phyloP scores from a whole-genome alignment of 139 green algal species.

The Parachlorella kessleri region DNA sequence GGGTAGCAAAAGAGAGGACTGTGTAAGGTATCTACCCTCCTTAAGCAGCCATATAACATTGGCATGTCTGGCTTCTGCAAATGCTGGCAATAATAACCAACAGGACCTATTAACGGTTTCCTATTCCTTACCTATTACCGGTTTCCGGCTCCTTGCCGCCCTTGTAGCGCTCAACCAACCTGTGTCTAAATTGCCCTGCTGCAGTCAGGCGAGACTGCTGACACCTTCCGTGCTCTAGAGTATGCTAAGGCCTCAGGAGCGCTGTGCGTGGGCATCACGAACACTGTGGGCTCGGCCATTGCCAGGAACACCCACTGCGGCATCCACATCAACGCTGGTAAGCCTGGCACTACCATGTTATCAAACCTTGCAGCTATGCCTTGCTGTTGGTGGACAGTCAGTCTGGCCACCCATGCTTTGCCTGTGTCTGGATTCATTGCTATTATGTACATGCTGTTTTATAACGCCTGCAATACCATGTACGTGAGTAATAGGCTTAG shows the following conservation, averaged over 20 bases:
- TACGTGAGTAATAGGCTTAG: neutral
- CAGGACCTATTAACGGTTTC: too few relatives aligned
- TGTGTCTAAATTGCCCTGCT: neutral
- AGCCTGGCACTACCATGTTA: neutral
- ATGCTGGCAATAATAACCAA: too few relatives aligned
- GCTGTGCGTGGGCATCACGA: slow-evolving; percentile 81
- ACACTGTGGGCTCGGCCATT: slow-evolving; percentile 83
- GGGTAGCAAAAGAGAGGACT: too few relatives aligned
- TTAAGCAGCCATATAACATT: too few relatives aligned
- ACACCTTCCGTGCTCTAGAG: slow-evolving; percentile 71
- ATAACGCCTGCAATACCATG: too few relatives aligned
- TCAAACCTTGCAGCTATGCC: neutral
- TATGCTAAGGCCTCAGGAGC: slow-evolving; percentile 64
- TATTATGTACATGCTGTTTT: too few relatives aligned
- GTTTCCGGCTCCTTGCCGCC: neutral
- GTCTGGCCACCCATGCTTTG: neutral
- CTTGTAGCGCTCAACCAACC: neutral
- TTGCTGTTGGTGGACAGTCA: neutral
- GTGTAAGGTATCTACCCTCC: too few relatives aligned
- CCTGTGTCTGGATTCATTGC: too few relatives aligned
- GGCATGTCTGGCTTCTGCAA: too few relatives aligned
- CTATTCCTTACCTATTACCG: too few relatives aligned
- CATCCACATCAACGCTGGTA: slow-evolving; percentile 77
- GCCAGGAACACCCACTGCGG: slow-evolving; percentile 72
- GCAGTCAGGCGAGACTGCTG: slow-evolving; percentile 77